Conservation (phyloP, 805 yeast species). For the Nakazawaea siamensis region DNA sequence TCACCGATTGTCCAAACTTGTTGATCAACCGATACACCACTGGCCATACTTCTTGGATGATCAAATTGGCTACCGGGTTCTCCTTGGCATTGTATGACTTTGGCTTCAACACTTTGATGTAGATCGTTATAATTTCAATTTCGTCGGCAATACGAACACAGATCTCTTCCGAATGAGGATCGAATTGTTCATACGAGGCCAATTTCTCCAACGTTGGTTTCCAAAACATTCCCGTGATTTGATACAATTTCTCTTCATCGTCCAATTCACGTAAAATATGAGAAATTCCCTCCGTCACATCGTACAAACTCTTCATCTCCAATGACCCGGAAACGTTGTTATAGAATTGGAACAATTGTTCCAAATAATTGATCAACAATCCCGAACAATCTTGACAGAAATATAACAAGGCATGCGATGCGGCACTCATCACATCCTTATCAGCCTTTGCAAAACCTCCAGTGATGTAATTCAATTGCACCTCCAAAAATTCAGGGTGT, state of each 20-base stretch:
- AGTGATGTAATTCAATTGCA: slow-evolving; percentile 78
- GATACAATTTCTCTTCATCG: slow-evolving; percentile 37
- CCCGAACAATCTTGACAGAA: slow-evolving; percentile 86
- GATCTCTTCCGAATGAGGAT: slow-evolving; percentile 23
- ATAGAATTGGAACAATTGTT: slow-evolving; percentile 71
- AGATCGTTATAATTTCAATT: slow-evolving; percentile 59
- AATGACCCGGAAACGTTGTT: slow-evolving; percentile 42
- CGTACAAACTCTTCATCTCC: slow-evolving; percentile 64
- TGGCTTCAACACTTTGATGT: slow-evolving; percentile 49
- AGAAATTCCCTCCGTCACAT: slow-evolving; percentile 84
- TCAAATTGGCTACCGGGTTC: slow-evolving; percentile 45
- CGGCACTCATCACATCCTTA: slow-evolving; percentile 63
- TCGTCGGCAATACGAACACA: slow-evolving; percentile 56
- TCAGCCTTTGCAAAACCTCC: slow-evolving; percentile 49
- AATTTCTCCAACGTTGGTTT: slow-evolving; percentile 52
- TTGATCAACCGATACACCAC: slow-evolving; percentile 37
- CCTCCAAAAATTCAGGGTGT: slow-evolving; percentile 76
- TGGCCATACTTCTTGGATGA: slow-evolving; percentile 54
- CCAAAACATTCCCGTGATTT: slow-evolving; percentile 54
- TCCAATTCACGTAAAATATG: slow-evolving; percentile 65
- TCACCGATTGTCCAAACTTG: slow-evolving; percentile 48
- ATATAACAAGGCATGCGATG: slow-evolving; percentile 89
- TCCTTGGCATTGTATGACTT: slow-evolving; percentile 24
- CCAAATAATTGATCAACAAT: slow-evolving; percentile 56
- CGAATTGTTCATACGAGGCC: slow-evolving; percentile 13